phyloP scores from a whole-genome alignment of 495 filamentous ascomycete genomes.

The Tuber calosporum region DNA sequence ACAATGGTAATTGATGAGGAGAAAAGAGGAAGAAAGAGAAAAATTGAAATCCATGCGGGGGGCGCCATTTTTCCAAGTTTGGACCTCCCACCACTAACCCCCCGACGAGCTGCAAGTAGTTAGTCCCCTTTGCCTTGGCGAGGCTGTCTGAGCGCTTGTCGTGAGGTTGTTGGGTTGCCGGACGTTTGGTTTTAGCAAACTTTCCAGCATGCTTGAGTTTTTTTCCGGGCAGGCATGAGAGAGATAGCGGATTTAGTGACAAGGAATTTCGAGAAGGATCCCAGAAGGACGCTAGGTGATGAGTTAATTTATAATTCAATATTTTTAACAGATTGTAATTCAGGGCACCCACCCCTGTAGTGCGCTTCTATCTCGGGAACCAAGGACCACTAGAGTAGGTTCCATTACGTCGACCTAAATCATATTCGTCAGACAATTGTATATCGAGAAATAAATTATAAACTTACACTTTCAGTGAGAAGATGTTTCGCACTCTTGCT shows the following conservation, averaged over 20 bases:
- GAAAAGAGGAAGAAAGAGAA: neutral
- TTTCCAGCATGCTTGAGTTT: slow-evolving; percentile 68
- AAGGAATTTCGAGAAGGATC: slow-evolving; percentile 92
- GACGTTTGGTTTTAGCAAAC: slow-evolving; percentile 49
- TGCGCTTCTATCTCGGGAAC: slow-evolving; percentile 54
- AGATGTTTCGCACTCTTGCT: slow-evolving; percentile 89
- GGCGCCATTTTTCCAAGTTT: neutral
- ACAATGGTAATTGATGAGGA: neutral
- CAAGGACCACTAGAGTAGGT: slow-evolving; percentile 88
- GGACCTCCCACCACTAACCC: neutral
- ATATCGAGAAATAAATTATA: no score
- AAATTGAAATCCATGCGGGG: neutral
- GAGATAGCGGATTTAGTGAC: slow-evolving; percentile 91
- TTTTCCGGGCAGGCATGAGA: slow-evolving; percentile 83
- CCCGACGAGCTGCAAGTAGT: neutral
- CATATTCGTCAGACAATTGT: no score
- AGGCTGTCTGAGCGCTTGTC: slow-evolving; percentile 39
- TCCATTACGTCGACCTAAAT: no score
- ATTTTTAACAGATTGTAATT: slow-evolving; percentile 52
- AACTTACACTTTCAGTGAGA: slow-evolving; percentile 46
- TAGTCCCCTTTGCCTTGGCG: slow-evolving; percentile 44
- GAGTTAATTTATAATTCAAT: slow-evolving; percentile 23
- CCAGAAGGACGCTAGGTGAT: slow-evolving; percentile 65
- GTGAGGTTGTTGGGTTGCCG: slow-evolving; percentile 53
- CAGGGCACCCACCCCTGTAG: slow-evolving; percentile 45